Evolutionary conservation across 129 eudicot genomes (phyloP), one percentile per base, ranked within the genome.

Genomic region (Saussurea involucrata): DNA sequence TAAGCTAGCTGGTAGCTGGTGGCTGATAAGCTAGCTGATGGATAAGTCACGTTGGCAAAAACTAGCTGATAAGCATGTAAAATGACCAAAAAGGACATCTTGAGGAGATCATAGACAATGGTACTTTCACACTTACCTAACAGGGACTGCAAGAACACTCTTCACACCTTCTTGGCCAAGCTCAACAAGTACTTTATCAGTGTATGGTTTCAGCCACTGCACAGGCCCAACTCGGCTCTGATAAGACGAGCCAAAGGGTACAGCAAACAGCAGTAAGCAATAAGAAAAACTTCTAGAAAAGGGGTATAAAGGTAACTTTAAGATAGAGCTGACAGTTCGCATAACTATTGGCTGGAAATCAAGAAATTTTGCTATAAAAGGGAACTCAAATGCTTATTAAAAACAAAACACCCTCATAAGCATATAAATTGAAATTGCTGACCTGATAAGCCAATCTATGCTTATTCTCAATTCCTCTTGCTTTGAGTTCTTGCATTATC

Each of bases 181-280:
- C 82, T 90, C 90, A 58, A 90, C 90, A 73, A 90, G 85, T 70
- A 85, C 88, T 79, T 90, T 88, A 83, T 90, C 96, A n/a, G 96
- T 90, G 74, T 90, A 90, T 4, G 96, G 96, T 71, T 90, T 87
- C 81, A 90, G 73, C 96, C 96, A 90, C 77, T 90, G 86, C 6
- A 90, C 92, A 69, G 96, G 96, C 32, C 96, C 96, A 17, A 90
- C 96, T 31, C 96, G 89, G 82, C 96, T 90, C 96, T 90, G 80
- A 29, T 22, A 68, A 8, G 36, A 42, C 28, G 33, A 42, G 46
- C 3, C 24, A 61, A 31, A 20, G 27, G 65, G 27, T 7, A 60
- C 1, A 60, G 10, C 34, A 25, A 18, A 53, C 3, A 11, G 9
- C 61, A 53, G 9, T 27, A 66, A 44, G 55, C 61, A 53, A 8